A percentile compares a stretch with the other conserved stretches of the same genome.
Conservation (phyloP, 306 rosid species). For the Abrus pulchellus region DNA sequence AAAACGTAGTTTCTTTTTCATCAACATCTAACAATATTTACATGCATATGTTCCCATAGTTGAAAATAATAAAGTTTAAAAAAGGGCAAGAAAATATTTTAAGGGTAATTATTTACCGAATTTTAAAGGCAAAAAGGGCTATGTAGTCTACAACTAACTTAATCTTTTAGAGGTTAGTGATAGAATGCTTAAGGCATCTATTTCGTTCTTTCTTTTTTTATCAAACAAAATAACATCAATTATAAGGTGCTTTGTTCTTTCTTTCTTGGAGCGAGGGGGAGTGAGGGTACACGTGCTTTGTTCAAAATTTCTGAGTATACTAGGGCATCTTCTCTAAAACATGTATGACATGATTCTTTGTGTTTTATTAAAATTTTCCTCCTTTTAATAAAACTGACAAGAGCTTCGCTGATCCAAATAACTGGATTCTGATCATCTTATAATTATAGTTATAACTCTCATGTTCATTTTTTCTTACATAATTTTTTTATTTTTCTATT, state of each 20-base stretch:
- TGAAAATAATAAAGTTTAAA: neutral
- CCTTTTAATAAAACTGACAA: slow-evolving; percentile 24
- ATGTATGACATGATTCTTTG: neutral
- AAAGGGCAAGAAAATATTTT: neutral
- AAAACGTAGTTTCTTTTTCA: no score
- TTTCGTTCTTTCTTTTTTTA: no score
- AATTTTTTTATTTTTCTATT: no score
- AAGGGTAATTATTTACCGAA: neutral
- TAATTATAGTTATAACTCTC: no score
- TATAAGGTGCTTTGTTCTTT: neutral
- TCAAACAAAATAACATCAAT: no score
- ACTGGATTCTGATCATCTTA: neutral
- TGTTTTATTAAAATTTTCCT: neutral
- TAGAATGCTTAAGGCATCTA: no score
- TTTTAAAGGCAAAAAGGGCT: neutral
- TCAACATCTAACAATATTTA: neutral
- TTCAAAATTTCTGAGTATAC: neutral
- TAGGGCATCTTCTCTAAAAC: neutral
- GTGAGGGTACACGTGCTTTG: neutral
- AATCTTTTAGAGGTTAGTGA: no score
- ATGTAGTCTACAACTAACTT: no score
- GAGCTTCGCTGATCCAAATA: slow-evolving; percentile 29
- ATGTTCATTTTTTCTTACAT: no score
- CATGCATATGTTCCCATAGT: neutral
- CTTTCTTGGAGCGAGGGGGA: neutral